Base-by-base conservation (phyloP, 2,329 filamentous ascomycete genomes). In the Dactylellina parvicollis region DNA sequence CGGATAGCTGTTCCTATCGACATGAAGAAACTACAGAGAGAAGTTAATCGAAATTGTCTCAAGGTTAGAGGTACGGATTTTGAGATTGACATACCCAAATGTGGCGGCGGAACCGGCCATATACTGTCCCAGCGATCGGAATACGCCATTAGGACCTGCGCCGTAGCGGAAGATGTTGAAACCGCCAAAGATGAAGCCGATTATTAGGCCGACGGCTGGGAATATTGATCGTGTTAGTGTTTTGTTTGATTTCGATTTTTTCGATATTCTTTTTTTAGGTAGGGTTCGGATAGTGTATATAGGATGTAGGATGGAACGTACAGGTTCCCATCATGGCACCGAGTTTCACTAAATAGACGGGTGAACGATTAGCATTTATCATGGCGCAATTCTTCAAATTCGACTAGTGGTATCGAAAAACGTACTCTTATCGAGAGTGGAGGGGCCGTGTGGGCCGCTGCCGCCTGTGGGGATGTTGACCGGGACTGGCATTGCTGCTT, bases 321-420 rank as follows among this genome's bases (percentile, higher is more conserved):
- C 94, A 96, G 81, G 92, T 92, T 78, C 95, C 95, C 92, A 98
- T 98, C 89, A 99, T 89, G 75, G 91, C 92, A 78, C 95, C 95
- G 92, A 98, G 97, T 85, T 96, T 97, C 82, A 93, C 92, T 96
- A 80, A 78, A 76, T 52, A 40, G 36, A 81, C 83, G 79, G 80
- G 69, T 60, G 20, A 71, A 59, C 32, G 36, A 42, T 50, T 54
- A 60, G 24, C 34, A 34, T 38, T 47, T 66, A 22, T 24, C 47
- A 50, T 38, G 32, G 44, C 20, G 55, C 77, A 61, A 77, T 67
- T 70, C 69, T 24, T 4, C 16, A 7, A 28, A 79, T 80, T 44
- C 14, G 79, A 81, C 54, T 28, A 56, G 66, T 30, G n/a, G 47
- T 30, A 22, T 14, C 10, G 32, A 38, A 59, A 34, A 16, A 54